Base-by-base conservation (phyloP, 2,329 filamentous ascomycete genomes). In the Ascocoryne sarcoides region DNA sequence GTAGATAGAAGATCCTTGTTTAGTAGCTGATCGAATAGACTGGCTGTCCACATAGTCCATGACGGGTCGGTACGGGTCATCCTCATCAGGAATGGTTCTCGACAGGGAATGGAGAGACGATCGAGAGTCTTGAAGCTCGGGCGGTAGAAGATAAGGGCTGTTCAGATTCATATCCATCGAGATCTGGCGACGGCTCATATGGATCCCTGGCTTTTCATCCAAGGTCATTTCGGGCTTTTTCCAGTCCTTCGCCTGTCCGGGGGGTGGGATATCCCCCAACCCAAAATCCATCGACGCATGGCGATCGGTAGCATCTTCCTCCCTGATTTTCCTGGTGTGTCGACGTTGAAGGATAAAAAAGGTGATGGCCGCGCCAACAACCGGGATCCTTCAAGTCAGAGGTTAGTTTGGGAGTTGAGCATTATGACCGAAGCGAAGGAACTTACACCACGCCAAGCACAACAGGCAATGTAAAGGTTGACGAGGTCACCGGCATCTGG, bases 251-350 rank as follows among this genome's bases (percentile, higher is more conserved):
- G 40, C 17, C 33, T 50, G 47, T n/a, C 45, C 49, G 12, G 44
- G 37, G 38, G 48, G 52, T 50, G 58, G 39, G 21, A 67, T 62
- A 42, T 82, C 65, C 28, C 65, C 86, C 57, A 95, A 64, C 26
- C 92, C 92, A 59, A 95, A 98, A 61, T 98, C 92, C 58, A 96
- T 73, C 1, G 87, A 92, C 58, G 83, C 89, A 63, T 93, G 86
- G 51, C 86, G 85, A 62, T 95, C 89, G 47, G 83, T 78, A 14
- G 74, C 71, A 64, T 98, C 92, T 64, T 98, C 92, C 43, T 71
- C 66, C 40, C 70, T 69, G 48, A 87, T 70, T 55, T 78, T 87
- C 59, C 74, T 77, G 29, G 84, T 65, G 55, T 87, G 83, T 60
- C 86, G 75, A 38, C 86, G 77, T 59, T 95, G 89, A 26, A 98